Evolutionary conservation across 2,329 filamentous ascomycete genomes (phyloP).

Genomic region (Diaporthe nobilis): DNA sequence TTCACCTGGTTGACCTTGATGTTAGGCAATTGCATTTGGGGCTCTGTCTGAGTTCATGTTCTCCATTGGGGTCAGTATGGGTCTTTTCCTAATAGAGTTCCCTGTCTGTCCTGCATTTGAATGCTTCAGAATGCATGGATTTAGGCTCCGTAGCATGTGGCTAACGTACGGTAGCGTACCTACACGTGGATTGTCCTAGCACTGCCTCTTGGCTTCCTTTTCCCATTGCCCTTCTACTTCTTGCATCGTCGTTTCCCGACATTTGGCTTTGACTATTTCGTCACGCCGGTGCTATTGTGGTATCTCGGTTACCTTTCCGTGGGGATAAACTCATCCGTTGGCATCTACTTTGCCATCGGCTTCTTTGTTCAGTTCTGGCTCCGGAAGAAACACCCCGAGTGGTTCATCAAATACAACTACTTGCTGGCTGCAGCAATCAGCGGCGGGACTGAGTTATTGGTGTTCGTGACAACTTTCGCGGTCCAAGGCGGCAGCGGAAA

Average conservation of each 20-base stretch:
- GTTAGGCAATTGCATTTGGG: constrained; percentile 43
- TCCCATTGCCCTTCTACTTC: constrained; percentile 59
- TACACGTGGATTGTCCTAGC: constrained; percentile 57
- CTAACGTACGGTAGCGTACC: constrained; percentile 40
- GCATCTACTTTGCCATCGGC: constrained; percentile 51
- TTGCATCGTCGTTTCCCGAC: constrained; percentile 49
- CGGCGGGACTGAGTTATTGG: constrained; percentile 47
- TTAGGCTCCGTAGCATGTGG: neutral
- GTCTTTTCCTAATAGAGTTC: constrained; percentile 48
- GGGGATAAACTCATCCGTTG: constrained; percentile 56
- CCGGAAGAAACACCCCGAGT: constrained; percentile 45
- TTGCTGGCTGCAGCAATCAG: constrained; percentile 48
- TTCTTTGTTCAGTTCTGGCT: constrained; percentile 51
- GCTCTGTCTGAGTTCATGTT: constrained; percentile 53
- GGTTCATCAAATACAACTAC: constrained; percentile 50
- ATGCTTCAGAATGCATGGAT: neutral
- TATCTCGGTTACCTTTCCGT: constrained; percentile 59
- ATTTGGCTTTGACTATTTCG: constrained; percentile 51
- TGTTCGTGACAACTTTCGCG: constrained; percentile 43
- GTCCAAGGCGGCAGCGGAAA: constrained; percentile 26
- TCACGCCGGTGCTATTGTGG: constrained; percentile 58
- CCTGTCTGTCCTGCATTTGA: neutral
- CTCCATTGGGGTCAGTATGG: constrained; percentile 43
- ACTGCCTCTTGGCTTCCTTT: constrained; percentile 58
- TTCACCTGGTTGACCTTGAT: neutral